A percentile compares a stretch with the other conserved stretches of the same genome.
Conservation (phyloP, 1,284 basidiomycete species). For the Microbotryomycetes sp. region DNA sequence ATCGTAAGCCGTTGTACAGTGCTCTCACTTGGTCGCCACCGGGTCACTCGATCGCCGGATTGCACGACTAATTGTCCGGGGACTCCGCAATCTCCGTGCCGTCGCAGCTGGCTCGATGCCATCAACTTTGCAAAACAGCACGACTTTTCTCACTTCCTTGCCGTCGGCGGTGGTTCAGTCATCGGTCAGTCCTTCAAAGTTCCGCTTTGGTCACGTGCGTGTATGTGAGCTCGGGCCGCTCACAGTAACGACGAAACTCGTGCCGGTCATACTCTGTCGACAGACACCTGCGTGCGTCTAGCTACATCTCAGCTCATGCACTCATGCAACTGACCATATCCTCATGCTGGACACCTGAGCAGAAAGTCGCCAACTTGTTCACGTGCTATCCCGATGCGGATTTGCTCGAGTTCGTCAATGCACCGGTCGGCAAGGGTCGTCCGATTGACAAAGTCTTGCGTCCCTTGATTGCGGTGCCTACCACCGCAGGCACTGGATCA, state of each 20-base stretch:
- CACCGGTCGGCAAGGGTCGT: conserved; percentile 82
- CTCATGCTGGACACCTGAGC: too few relatives aligned
- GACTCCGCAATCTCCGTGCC: not conserved
- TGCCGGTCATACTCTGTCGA: not conserved
- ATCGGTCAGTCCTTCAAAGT: conserved; percentile 55
- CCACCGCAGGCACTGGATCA: conserved; percentile 94
- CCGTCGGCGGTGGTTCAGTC: conserved; percentile 70
- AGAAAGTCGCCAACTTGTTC: conserved; percentile 65
- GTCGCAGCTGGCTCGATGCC: conserved; percentile 65
- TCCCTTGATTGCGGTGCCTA: conserved; percentile 88
- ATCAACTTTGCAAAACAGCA: conserved; percentile 79
- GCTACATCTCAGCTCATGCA: not conserved
- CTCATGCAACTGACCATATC: not conserved
- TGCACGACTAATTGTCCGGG: not conserved
- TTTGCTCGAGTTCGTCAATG: conserved; percentile 87
- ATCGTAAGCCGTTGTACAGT: conserved; percentile 37
- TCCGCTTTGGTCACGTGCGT: not conserved
- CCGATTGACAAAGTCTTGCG: conserved; percentile 59
- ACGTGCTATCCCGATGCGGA: conserved; percentile 76
- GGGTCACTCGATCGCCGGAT: not conserved
- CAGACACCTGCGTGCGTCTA: conserved; percentile 17
- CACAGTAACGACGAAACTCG: not conserved
- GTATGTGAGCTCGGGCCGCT: not conserved
- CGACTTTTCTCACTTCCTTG: conserved; percentile 88
- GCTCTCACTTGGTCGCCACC: not conserved